Conservation (phyloP, 2,329 filamentous ascomycete species). For the Alternaria arborescens region DNA sequence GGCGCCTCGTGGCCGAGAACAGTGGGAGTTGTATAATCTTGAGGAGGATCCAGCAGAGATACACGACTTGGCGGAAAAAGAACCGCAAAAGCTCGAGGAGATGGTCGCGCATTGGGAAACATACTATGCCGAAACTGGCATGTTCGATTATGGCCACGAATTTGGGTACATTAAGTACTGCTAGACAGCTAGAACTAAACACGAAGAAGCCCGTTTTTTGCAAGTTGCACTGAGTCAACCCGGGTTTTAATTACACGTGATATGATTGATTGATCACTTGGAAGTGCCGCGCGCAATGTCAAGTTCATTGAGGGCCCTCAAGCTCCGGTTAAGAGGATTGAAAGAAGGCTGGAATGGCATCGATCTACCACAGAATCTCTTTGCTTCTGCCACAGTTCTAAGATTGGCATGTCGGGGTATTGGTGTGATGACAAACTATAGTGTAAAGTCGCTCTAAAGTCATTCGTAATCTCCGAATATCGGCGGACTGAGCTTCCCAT, state of each 20-base stretch:
- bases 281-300: too few species aligned
- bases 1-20: constrained; percentile 63
- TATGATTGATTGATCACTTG: too few species aligned
- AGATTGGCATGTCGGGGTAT: too few species aligned
- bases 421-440: too few species aligned
- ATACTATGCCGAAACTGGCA: neutral
- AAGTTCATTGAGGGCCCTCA: too few species aligned
- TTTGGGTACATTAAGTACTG: neutral
- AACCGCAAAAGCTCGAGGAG: neutral
- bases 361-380: too few species aligned
- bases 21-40: constrained; percentile 67
- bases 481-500: neutral
- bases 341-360: too few species aligned
- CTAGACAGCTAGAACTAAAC: neutral
- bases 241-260: too few species aligned
- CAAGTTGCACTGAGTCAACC: neutral
- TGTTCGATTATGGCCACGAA: neutral
- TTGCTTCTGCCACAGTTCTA: too few species aligned
- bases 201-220: neutral
- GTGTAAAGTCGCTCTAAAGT: neutral
- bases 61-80: constrained; percentile 49
- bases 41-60: constrained; percentile 62
- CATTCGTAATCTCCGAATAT: neutral
- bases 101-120: neutral
- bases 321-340: too few species aligned